A percentile compares a stretch with the other conserved stretches of the same genome.
phyloP scores from a whole-genome alignment of 2,329 filamentous ascomycete genomes.

The Nothophoma quercina region DNA sequence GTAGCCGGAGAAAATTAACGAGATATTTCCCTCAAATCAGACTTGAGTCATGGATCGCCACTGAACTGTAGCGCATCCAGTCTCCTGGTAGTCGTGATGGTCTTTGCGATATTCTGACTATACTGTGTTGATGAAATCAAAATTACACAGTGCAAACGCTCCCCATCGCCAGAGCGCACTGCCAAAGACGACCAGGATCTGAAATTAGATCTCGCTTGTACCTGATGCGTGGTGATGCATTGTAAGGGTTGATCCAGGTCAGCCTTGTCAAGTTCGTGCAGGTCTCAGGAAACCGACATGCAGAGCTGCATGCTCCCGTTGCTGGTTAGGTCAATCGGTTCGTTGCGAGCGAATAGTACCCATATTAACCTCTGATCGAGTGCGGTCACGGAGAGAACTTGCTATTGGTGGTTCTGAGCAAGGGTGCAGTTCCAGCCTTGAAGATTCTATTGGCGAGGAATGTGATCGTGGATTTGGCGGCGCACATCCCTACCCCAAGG shows the following conservation, averaged over 20 bases:
- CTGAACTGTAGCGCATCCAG: slow-evolving; percentile 18
- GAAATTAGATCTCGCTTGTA: neutral
- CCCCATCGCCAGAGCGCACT: neutral
- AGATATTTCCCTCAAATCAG: slow-evolving; percentile 20
- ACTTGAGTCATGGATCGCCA: slow-evolving; percentile 14
- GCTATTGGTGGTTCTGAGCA: slow-evolving; percentile 24
- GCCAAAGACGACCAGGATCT: neutral
- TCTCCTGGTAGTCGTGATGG: slow-evolving; percentile 16
- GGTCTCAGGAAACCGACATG: slow-evolving; percentile 30
- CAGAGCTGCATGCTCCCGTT: slow-evolving; percentile 35
- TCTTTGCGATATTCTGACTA: neutral
- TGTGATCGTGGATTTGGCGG: slow-evolving; percentile 32
- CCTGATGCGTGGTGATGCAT: slow-evolving; percentile 1
- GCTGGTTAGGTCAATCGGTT: slow-evolving; percentile 2
- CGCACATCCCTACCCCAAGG: slow-evolving; percentile 27
- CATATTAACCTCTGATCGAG: slow-evolving; percentile 22
- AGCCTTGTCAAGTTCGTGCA: slow-evolving; percentile 26
- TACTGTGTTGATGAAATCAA: neutral
- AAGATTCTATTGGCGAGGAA: slow-evolving; percentile 39
- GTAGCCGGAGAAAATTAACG: slow-evolving; percentile 19
- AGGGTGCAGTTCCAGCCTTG: slow-evolving; percentile 24
- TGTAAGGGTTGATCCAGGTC: slow-evolving; percentile 13
- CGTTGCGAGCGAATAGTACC: slow-evolving; percentile 6
- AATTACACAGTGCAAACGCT: neutral
- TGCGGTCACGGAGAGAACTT: slow-evolving; percentile 22